Conservation (phyloP, 1,284 basidiomycete genomes). For the Puccinia hordei region DNA sequence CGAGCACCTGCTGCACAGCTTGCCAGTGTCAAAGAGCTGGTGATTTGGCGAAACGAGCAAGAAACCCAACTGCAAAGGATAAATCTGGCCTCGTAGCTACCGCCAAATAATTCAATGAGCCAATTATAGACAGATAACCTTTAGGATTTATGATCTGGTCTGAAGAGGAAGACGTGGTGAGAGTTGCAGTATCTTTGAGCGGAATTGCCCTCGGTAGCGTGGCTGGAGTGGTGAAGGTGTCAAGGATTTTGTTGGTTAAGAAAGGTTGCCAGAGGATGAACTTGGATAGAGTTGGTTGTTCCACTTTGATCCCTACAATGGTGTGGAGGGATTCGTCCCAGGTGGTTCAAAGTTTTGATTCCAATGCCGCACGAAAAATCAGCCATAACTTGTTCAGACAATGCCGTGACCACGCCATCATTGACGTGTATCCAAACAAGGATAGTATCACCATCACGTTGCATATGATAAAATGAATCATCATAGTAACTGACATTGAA, state of each 20-base stretch:
- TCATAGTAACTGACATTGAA: slow-evolving; percentile 22
- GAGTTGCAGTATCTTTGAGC: background rate
- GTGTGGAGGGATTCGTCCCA: background rate
- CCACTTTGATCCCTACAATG: background rate
- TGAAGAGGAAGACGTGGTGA: background rate
- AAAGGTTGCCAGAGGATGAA: background rate
- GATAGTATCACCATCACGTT: background rate
- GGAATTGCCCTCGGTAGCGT: background rate
- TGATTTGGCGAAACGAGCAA: background rate
- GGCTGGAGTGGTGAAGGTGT: background rate
- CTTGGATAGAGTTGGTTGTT: background rate
- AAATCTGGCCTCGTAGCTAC: background rate
- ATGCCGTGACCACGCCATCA: slow-evolving; percentile 10
- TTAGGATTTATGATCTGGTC: slow-evolving; percentile 7
- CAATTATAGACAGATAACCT: slow-evolving; percentile 8
- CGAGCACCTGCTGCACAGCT: background rate
- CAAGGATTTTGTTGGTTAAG: background rate
- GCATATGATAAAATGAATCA: slow-evolving; percentile 14
- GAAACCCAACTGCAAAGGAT: background rate
- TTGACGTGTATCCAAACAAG: slow-evolving; percentile 26
- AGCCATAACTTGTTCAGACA: background rate
- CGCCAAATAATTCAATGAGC: slow-evolving; percentile 3
- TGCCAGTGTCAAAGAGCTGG: background rate
- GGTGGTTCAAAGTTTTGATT: background rate
- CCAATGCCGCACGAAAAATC: background rate